A percentile compares a stretch with the other conserved stretches of the same genome.
Evolutionary conservation across 2,329 filamentous ascomycete species (phyloP).

Genomic region (Eurotiales sp.): DNA sequence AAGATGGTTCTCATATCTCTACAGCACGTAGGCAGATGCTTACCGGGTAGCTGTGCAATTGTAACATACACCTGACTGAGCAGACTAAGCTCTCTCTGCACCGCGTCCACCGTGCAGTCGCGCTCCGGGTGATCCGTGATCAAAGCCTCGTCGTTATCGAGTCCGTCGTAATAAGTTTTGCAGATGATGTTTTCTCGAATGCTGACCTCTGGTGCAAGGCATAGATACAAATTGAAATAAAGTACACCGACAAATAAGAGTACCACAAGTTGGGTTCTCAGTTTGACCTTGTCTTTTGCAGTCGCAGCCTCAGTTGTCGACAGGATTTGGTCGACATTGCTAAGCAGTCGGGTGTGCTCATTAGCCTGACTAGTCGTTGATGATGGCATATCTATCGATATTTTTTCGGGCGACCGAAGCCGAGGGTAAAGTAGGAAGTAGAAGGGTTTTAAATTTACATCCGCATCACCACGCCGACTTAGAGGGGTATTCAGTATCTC

Average conservation of each 20-base stretch:
- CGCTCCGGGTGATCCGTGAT: too few species aligned
- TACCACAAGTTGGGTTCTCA: slow-evolving; percentile 9
- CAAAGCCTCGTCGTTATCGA: background rate
- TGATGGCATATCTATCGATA: slow-evolving; percentile 5
- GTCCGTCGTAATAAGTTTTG: slow-evolving; percentile 9
- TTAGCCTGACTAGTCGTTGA: slow-evolving; percentile 4
- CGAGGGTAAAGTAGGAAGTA: too few species aligned
- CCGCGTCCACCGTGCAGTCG: slow-evolving; percentile 8
- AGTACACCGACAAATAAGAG: slow-evolving; percentile 8
- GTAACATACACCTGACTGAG: slow-evolving; percentile 12
- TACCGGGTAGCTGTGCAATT: slow-evolving; percentile 11
- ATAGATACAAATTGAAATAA: slow-evolving; percentile 7
- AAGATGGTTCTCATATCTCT: slow-evolving; percentile 5
- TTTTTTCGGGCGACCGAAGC: too few species aligned
- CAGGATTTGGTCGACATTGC: background rate
- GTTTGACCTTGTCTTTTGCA: slow-evolving; percentile 3
- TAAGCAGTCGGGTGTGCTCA: slow-evolving; percentile 9
- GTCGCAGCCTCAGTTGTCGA: background rate
- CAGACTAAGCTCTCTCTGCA: slow-evolving; percentile 10
- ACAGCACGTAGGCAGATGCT: slow-evolving; percentile 1
- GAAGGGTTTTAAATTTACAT: too few species aligned
- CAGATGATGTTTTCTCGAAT: slow-evolving; percentile 12
- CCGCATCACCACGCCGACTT: too few species aligned
- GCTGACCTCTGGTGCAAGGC: slow-evolving; percentile 11
- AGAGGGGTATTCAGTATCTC: too few species aligned